phyloP scores from a whole-genome alignment of 1,284 basidiomycete species.

The Cryptococcus floricola region DNA sequence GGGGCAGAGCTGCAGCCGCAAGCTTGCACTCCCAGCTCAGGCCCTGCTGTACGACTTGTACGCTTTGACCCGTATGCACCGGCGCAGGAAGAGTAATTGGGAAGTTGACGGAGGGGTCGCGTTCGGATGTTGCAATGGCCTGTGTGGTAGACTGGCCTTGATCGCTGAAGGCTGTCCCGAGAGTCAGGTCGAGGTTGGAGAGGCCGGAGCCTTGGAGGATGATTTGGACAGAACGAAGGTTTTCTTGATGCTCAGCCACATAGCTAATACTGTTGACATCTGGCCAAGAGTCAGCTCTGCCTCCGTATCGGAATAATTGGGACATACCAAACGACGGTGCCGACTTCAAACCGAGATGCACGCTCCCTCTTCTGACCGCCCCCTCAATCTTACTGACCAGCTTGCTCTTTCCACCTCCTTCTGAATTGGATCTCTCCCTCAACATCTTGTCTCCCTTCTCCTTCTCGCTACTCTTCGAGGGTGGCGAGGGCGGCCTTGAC shows the following conservation, averaged over 20 bases:
- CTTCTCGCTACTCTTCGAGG: background rate
- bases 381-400: constrained; percentile 23
- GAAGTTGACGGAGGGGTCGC: constrained; percentile 58
- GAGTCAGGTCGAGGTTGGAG: constrained; percentile 33
- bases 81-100: constrained; percentile 64
- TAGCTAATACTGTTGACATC: constrained; percentile 49
- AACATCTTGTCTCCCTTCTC: background rate
- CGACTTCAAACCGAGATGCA: constrained; percentile 16
- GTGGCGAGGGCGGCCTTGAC: background rate
- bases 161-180: constrained; percentile 7
- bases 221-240: constrained; percentile 67
- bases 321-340: constrained; percentile 13
- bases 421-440: constrained; percentile 10
- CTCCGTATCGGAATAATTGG: background rate
- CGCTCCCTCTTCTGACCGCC: constrained; percentile 21
- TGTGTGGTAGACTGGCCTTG: constrained; percentile 53
- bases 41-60: constrained; percentile 56
- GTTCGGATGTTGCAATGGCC: constrained; percentile 60
- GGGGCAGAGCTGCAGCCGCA: constrained; percentile 40
- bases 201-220: constrained; percentile 52
- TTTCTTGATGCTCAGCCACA: constrained; percentile 79
- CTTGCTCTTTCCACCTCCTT: constrained; percentile 8
- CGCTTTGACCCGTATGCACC: constrained; percentile 59
- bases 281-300: constrained; percentile 1
- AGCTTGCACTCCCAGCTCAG: constrained; percentile 69